These are phyloP conservation scores for Citrullus colocynthis DNA, from an alignment of 306 rosid genomes.

Conservation along the genomic window DNA sequence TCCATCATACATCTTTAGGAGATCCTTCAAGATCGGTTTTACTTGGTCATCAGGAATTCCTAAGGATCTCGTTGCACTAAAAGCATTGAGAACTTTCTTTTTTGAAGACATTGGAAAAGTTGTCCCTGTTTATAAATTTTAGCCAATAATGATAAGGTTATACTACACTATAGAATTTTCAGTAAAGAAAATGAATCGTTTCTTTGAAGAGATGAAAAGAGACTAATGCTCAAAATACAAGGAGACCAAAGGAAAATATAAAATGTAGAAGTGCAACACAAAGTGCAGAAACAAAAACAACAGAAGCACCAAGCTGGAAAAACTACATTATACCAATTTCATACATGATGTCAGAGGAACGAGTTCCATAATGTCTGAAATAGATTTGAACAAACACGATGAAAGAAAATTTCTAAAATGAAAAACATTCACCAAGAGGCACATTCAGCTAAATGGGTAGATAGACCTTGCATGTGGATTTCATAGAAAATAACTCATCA, in stretches of 20 bases:
- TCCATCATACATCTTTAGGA: constrained; percentile 23
- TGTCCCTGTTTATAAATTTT: background rate
- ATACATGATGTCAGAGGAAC: background rate
- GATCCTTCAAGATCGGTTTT: constrained; percentile 33
- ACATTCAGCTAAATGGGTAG: background rate
- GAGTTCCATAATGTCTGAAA: background rate
- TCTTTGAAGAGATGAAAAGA: no score
- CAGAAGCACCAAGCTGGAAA: no score
- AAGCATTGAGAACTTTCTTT: constrained; percentile 30
- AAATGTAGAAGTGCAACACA: no score
- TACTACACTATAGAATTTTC: background rate
- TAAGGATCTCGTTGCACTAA: constrained; percentile 26
- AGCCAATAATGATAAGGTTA: background rate
- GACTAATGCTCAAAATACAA: no score
- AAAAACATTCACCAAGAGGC: background rate
- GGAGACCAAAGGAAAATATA: no score
- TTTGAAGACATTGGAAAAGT: constrained; percentile 27
- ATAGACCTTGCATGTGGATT: background rate
- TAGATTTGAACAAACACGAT: background rate
- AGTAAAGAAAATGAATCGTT: background rate
- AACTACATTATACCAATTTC: background rate
- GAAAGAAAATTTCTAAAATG: background rate
- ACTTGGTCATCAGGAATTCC: constrained; percentile 41
- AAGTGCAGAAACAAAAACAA: no score
- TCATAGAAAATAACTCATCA: no score